These are phyloP conservation scores for Copromyces sp. DNA, from an alignment of 495 filamentous ascomycete species.

Conservation along the genomic window DNA sequence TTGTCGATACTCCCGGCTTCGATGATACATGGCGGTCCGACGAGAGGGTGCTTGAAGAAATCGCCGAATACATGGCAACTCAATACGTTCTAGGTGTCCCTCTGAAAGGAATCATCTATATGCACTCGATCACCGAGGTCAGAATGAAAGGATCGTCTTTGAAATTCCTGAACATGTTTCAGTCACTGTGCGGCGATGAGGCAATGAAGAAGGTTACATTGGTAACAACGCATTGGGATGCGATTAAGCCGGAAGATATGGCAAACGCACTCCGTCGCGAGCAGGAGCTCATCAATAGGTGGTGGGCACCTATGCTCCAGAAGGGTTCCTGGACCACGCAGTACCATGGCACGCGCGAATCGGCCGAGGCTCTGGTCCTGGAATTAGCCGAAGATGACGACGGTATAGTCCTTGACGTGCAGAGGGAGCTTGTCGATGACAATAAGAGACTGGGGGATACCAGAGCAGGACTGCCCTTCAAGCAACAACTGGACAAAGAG, in stretches of 20 bases:
- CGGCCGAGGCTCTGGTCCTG: no score
- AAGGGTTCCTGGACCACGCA: background rate
- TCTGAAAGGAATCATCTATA: slow-evolving; percentile 28
- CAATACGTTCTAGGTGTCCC: slow-evolving; percentile 19
- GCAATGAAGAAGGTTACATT: slow-evolving; percentile 24
- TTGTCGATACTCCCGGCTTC: slow-evolving; percentile 34
- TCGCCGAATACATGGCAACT: slow-evolving; percentile 18
- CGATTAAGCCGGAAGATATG: slow-evolving; percentile 7
- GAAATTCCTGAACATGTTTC: slow-evolving; percentile 24
- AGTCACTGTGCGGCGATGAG: slow-evolving; percentile 22
- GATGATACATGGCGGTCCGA: slow-evolving; percentile 26
- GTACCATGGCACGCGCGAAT: background rate
- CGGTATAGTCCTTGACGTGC: background rate
- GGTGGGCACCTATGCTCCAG: slow-evolving; percentile 13
- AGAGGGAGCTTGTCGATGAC: background rate
- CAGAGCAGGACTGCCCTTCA: background rate
- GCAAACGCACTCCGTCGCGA: no score
- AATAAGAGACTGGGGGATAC: background rate
- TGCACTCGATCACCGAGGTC: slow-evolving; percentile 30
- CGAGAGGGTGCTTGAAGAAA: slow-evolving; percentile 24
- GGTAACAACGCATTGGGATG: slow-evolving; percentile 33
- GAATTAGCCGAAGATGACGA: no score
- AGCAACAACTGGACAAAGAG: background rate
- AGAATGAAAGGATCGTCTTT: slow-evolving; percentile 22
- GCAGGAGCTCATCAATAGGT: slow-evolving; percentile 22